Percentiles rank a stretch among this genome's conserved stretches.
Conservation (phyloP, 1,139 yeast species). For the Trichomonascaceae sp. region DNA sequence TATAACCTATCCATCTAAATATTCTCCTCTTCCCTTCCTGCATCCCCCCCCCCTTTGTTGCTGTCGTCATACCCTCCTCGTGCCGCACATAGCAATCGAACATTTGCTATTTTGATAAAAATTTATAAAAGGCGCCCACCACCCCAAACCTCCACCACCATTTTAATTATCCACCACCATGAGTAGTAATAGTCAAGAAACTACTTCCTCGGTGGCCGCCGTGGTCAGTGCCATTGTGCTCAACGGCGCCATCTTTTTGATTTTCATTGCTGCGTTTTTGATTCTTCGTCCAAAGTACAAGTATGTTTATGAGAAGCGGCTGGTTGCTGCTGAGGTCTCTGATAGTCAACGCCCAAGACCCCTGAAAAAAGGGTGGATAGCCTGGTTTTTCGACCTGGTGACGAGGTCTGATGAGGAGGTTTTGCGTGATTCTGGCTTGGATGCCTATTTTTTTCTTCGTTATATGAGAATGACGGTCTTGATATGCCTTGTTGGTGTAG, state of each 20-base stretch:
- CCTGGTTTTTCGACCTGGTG: constrained; percentile 34
- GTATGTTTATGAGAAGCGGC: constrained; percentile 79
- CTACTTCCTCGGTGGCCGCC: constrained; percentile 28
- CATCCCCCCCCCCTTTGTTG: background rate
- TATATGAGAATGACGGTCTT: constrained; percentile 60
- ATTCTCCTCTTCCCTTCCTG: background rate
- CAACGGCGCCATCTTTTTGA: constrained; percentile 51
- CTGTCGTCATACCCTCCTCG: background rate
- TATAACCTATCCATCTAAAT: too few relatives aligned
- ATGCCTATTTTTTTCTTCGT: constrained; percentile 82
- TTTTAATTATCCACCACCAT: background rate
- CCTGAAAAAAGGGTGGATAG: constrained; percentile 27
- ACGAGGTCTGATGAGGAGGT: constrained; percentile 58
- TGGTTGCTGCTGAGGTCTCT: constrained; percentile 45
- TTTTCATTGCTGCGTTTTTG: constrained; percentile 56
- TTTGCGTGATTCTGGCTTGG: constrained; percentile 76
- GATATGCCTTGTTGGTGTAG: constrained; percentile 56
- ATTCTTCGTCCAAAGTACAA: constrained; percentile 55
- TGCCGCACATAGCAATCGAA: background rate
- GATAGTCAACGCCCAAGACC: constrained; percentile 36
- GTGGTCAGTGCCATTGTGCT: constrained; percentile 50
- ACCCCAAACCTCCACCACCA: background rate
- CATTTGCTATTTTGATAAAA: background rate
- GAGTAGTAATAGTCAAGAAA: background rate
- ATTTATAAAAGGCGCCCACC: background rate